Evolutionary conservation across 176 grass and related monocot genomes (phyloP).

Genomic region (Aegilops sharonensis): DNA sequence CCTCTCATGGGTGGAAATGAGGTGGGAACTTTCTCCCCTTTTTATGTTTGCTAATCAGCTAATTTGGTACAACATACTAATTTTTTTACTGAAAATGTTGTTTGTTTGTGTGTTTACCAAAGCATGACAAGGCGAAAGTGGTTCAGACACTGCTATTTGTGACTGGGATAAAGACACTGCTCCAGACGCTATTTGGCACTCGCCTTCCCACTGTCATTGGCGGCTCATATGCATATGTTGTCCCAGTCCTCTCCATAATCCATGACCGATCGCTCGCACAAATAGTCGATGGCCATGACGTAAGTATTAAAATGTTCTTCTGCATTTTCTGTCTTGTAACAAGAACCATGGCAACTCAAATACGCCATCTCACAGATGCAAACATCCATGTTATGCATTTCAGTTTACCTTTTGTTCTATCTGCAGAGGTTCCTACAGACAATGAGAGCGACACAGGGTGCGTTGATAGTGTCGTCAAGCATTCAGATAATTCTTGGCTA

Average conservation of each 20-base stretch:
- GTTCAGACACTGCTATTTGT: constrained; percentile 95
- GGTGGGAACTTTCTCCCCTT: constrained; percentile 40
- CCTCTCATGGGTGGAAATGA: constrained; percentile 89
- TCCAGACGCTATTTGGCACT: constrained; percentile 91
- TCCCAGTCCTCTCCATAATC: constrained; percentile 85
- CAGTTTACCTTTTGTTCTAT: constrained; percentile 3
- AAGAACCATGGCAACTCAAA: neutral
- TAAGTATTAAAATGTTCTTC: constrained; percentile 29
- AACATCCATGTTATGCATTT: neutral
- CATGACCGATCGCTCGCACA: constrained; percentile 49
- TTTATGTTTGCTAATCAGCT: neutral
- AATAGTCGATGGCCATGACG: constrained; percentile 68
- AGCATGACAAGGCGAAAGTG: constrained; percentile 82
- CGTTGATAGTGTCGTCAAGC: constrained; percentile 86
- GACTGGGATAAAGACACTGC: constrained; percentile 86
- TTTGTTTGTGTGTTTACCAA: neutral
- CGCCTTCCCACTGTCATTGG: constrained; percentile 87
- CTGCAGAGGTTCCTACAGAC: constrained; percentile 79
- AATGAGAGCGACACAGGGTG: constrained; percentile 87
- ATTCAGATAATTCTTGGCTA: constrained; percentile 99
- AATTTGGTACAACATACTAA: neutral
- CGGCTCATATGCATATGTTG: constrained; percentile 78
- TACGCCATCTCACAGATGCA: too few relatives aligned
- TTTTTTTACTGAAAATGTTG: neutral
- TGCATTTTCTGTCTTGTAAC: neutral